Evolutionary conservation across 495 filamentous ascomycete genomes (phyloP).

Genomic region (Penicillium salamii): DNA sequence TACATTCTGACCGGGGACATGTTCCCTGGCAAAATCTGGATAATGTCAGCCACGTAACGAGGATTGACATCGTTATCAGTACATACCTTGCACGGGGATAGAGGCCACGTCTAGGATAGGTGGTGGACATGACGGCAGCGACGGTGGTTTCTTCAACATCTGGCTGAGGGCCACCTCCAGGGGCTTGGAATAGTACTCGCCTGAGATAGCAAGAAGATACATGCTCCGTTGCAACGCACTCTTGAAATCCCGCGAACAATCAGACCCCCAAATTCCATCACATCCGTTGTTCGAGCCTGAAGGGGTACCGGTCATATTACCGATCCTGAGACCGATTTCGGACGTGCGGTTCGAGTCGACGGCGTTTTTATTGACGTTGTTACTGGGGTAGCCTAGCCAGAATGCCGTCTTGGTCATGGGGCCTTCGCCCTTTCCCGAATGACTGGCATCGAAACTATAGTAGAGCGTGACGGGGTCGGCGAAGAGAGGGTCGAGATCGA

Average conservation of each 20-base stretch:
- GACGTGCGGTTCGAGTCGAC: conserved; percentile 40
- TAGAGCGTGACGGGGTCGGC: conserved; percentile 35
- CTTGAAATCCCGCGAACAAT: conserved; percentile 38
- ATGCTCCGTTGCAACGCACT: conserved; percentile 24
- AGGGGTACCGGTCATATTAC: conserved; percentile 39
- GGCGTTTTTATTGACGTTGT: conserved; percentile 28
- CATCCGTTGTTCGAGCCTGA: conserved; percentile 39
- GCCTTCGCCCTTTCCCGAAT: conserved; percentile 30
- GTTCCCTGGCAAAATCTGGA: conserved; percentile 38
- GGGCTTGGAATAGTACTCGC: conserved; percentile 29
- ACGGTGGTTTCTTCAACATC: conserved; percentile 24
- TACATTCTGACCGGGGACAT: conserved; percentile 23
- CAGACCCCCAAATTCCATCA: conserved; percentile 39
- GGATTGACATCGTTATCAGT: too few relatives aligned
- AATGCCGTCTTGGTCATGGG: conserved; percentile 42
- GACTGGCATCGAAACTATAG: conserved; percentile 39
- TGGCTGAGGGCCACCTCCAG: conserved; percentile 30
- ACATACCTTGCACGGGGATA: conserved; percentile 39
- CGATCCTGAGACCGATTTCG: conserved; percentile 40
- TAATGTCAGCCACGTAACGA: conserved; percentile 2
- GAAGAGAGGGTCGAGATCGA: conserved; percentile 40
- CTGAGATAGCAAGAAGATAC: conserved; percentile 27
- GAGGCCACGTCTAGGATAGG: conserved; percentile 35
- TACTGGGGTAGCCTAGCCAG: conserved; percentile 39
- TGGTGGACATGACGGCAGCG: conserved; percentile 28